These are phyloP conservation scores for Ophiostoma populinum DNA, from an alignment of 2,329 filamentous ascomycete species.

Conservation along the genomic window DNA sequence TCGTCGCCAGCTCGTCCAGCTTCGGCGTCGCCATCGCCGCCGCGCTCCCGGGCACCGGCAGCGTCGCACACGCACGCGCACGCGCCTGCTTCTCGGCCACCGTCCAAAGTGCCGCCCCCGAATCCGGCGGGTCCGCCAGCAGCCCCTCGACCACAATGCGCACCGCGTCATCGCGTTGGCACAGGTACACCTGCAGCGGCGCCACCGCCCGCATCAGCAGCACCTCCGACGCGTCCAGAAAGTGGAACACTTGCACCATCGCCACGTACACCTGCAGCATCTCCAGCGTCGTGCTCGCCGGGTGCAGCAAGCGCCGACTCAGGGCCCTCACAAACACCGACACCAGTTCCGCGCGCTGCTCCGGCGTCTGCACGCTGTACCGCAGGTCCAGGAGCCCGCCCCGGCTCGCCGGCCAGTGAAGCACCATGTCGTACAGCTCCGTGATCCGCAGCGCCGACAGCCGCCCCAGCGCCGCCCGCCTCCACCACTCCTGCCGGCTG, in stretches of 20 bases:
- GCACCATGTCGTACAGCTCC: conserved; percentile 64
- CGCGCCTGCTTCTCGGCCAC: conserved; percentile 5
- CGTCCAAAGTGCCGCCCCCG: background rate
- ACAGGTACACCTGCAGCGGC: conserved; percentile 58
- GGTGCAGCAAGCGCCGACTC: conserved; percentile 51
- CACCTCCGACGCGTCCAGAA: conserved; percentile 61
- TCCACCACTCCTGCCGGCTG: too few species aligned
- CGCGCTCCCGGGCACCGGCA: background rate
- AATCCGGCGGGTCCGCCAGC: conserved; percentile 40
- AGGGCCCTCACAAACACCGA: conserved; percentile 50
- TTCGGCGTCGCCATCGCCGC: conserved; percentile 19
- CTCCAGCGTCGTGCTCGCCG: conserved; percentile 57
- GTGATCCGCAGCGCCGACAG: conserved; percentile 52
- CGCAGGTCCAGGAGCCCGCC: conserved; percentile 60
- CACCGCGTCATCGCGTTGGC: conserved; percentile 58
- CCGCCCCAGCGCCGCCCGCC: conserved; percentile 49
- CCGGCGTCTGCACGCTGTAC: conserved; percentile 49
- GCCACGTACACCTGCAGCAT: conserved; percentile 64
- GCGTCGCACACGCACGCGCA: background rate
- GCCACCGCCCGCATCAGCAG: conserved; percentile 57
- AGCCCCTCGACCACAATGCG: conserved; percentile 61
- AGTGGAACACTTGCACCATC: conserved; percentile 62
- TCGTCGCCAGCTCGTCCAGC: conserved; percentile 48
- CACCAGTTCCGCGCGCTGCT: conserved; percentile 52
- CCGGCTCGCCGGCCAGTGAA: conserved; percentile 54